phyloP scores from a whole-genome alignment of 2,329 filamentous ascomycete genomes.

The Zymoseptoria ardabiliae region DNA sequence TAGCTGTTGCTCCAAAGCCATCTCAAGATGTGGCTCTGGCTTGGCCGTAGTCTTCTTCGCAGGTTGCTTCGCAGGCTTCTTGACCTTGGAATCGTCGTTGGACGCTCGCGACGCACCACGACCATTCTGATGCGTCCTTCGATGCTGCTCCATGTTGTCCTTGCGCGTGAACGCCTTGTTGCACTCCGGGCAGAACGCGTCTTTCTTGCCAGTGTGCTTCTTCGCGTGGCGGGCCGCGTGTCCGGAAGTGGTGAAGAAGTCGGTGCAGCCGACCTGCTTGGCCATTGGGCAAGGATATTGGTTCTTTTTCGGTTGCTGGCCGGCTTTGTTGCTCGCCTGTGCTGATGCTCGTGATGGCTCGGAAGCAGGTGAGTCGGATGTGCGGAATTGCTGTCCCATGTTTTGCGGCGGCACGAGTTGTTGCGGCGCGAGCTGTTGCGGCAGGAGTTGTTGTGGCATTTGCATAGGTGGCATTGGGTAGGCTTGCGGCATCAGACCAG shows the following conservation, averaged over 20 bases:
- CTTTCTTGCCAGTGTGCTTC: slow-evolving; percentile 76
- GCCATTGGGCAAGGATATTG: slow-evolving; percentile 68
- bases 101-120: slow-evolving; percentile 35
- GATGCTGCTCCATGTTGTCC: slow-evolving; percentile 83
- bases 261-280: slow-evolving; percentile 63
- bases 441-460: slow-evolving; percentile 7
- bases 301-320: slow-evolving; percentile 47
- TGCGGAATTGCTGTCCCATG: slow-evolving; percentile 1
- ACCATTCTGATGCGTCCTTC: slow-evolving; percentile 61
- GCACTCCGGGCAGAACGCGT: slow-evolving; percentile 62
- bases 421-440: slow-evolving; percentile 1
- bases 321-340: slow-evolving; percentile 35
- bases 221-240: slow-evolving; percentile 80
- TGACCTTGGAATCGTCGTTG: slow-evolving; percentile 39
- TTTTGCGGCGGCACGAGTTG: slow-evolving; percentile 8
- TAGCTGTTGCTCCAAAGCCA: slow-evolving; percentile 29
- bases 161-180: slow-evolving; percentile 73
- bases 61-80: slow-evolving; percentile 35
- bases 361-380: slow-evolving; percentile 48
- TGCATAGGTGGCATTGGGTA: slow-evolving; percentile 27
- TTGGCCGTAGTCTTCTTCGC: slow-evolving; percentile 25
- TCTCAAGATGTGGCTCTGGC: slow-evolving; percentile 26
- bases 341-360: slow-evolving; percentile 36
- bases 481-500: slow-evolving; percentile 23
- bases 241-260: slow-evolving; percentile 77